Evolutionary conservation across 1,284 basidiomycete genomes (phyloP).

Genomic region (Earliella scabrosa): DNA sequence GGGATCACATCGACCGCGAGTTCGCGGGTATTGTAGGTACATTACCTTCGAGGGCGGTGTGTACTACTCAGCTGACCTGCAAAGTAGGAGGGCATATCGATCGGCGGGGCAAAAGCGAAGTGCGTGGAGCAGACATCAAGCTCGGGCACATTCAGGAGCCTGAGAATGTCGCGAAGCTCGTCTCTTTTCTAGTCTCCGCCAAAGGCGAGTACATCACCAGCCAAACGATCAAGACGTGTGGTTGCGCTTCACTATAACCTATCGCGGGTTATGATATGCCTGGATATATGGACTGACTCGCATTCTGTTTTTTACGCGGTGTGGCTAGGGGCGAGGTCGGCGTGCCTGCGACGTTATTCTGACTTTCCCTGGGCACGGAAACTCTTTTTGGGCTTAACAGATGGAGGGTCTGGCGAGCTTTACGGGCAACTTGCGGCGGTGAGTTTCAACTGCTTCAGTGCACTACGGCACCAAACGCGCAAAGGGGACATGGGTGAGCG

Average conservation of each 20-base stretch:
- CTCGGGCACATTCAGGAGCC: conserved; percentile 39
- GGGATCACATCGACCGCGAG: conserved; percentile 41
- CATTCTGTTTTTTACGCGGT: background rate
- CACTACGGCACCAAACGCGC: no score
- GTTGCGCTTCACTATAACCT: conserved; percentile 34
- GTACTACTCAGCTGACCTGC: no score
- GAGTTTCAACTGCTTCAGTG: no score
- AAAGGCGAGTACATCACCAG: conserved; percentile 47
- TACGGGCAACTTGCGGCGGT: no score
- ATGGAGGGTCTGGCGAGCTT: no score
- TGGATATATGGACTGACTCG: background rate
- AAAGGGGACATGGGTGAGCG: no score
- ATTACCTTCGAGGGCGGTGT: no score
- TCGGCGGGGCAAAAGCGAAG: conserved; percentile 37
- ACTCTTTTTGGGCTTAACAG: no score
- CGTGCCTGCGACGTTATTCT: conserved; percentile 21
- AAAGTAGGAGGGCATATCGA: conserved; percentile 33
- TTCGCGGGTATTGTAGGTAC: conserved; percentile 36
- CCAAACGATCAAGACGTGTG: conserved; percentile 41
- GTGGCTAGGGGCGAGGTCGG: conserved; percentile 13
- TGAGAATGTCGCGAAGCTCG: conserved; percentile 47
- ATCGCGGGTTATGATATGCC: no score
- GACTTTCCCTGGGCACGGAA: no score
- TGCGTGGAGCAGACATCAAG: conserved; percentile 38
- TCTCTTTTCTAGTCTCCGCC: conserved; percentile 46